phyloP scores from a whole-genome alignment of 106 monocot genomes.

The Iris macrosiphon region DNA sequence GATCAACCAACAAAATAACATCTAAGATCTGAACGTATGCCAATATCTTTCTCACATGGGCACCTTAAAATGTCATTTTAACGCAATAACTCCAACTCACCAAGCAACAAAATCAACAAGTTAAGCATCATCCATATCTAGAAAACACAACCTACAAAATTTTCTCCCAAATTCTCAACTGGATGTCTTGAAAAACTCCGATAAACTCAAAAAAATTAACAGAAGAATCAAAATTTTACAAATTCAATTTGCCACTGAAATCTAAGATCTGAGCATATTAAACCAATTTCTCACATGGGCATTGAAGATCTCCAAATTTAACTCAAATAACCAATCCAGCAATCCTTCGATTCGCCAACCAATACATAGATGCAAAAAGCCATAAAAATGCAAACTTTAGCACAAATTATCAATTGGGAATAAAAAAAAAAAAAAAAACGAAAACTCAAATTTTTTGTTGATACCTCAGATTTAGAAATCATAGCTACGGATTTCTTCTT shows the following conservation, averaged over 20 bases:
- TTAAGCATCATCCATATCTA: neutral
- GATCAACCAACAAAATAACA: neutral
- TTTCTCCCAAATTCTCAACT: neutral
- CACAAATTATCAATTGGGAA: neutral
- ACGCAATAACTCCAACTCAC: no score
- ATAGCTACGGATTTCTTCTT: conserved; percentile 4
- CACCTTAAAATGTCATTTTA: neutral
- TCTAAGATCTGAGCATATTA: neutral
- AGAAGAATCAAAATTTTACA: neutral
- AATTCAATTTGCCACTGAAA: neutral
- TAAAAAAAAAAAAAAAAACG: neutral
- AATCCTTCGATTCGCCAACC: no score
- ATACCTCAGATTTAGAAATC: conserved; percentile 7
- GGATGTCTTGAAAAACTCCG: no score
- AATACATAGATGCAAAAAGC: neutral
- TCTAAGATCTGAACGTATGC: neutral
- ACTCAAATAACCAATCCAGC: no score
- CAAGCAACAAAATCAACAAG: neutral
- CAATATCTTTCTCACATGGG: neutral
- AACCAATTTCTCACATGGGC: neutral
- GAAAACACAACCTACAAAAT: neutral
- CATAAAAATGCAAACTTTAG: neutral
- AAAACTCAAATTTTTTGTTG: neutral
- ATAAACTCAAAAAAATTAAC: neutral
- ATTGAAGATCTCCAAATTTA: neutral